Evolutionary conservation across 108 stramenopile genomes (phyloP).

Genomic region (Nitzschia sp.): DNA sequence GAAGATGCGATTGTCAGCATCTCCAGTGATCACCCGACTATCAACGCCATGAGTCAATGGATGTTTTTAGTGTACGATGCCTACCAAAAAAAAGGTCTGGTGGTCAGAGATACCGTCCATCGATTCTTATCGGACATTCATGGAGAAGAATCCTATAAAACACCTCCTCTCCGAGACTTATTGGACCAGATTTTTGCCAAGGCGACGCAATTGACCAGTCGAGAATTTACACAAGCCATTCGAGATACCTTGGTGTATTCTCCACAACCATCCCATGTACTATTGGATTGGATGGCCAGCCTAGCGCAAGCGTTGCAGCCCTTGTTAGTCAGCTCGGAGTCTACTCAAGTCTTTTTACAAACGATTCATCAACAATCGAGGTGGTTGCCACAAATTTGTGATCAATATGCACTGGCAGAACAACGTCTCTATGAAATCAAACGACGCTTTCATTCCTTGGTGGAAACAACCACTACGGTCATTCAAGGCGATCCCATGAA

Average conservation of each 20-base stretch:
- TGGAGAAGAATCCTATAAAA: constrained; percentile 79
- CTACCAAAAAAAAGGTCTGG: constrained; percentile 70
- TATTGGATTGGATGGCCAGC: constrained; percentile 62
- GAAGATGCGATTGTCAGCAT: constrained; percentile 18
- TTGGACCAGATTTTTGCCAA: constrained; percentile 60
- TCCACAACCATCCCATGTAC: constrained; percentile 34
- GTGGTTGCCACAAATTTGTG: constrained; percentile 39
- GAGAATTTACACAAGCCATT: constrained; percentile 35
- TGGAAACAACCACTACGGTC: constrained; percentile 32
- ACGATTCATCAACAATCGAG: constrained; percentile 40
- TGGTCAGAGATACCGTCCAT: constrained; percentile 79
- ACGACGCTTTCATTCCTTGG: constrained; percentile 79
- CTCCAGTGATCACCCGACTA: constrained; percentile 32
- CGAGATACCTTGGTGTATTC: constrained; percentile 18
- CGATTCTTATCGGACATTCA: constrained; percentile 81
- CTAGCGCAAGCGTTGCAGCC: constrained; percentile 45
- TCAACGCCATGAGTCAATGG: constrained; percentile 29
- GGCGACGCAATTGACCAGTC: constrained; percentile 15
- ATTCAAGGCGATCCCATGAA: constrained; percentile 53
- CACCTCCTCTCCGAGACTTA: constrained; percentile 32
- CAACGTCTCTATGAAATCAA: constrained; percentile 72
- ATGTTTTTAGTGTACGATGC: constrained; percentile 81
- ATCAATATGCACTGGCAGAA: constrained; percentile 40
- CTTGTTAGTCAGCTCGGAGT: neutral
- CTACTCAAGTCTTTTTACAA: constrained; percentile 45